Percentiles rank a stretch among this genome's conserved stretches.
These are phyloP conservation scores for Rhizophagus prolifer DNA, from an alignment of 192 early-diverging fungal species.

Conservation along the genomic window DNA sequence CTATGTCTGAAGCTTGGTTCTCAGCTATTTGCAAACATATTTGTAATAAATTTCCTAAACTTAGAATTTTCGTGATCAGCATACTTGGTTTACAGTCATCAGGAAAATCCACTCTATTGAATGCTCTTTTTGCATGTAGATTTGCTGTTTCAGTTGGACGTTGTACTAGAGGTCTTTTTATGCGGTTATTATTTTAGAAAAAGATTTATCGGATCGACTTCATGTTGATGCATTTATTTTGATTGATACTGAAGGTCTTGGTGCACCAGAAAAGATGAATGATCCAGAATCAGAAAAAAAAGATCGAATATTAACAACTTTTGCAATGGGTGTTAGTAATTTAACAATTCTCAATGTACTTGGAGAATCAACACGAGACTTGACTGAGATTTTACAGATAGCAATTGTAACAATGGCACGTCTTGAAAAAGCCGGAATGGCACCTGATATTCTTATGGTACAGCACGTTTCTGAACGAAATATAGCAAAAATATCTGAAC, in stretches of 20 bases:
- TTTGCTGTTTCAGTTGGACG: slow-evolving; percentile 28
- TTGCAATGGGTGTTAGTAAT: slow-evolving; percentile 28
- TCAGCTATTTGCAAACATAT: slow-evolving; percentile 14
- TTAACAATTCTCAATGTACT: slow-evolving; percentile 25
- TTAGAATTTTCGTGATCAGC: slow-evolving; percentile 16
- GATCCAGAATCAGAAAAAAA: slow-evolving; percentile 21
- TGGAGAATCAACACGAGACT: slow-evolving; percentile 23
- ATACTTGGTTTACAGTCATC: slow-evolving; percentile 28
- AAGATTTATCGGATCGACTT: slow-evolving; percentile 22
- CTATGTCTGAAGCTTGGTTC: slow-evolving; percentile 22
- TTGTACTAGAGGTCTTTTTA: slow-evolving; percentile 25
- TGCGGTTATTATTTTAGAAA: slow-evolving; percentile 26
- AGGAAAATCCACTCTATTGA: slow-evolving; percentile 26
- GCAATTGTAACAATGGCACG: slow-evolving; percentile 30
- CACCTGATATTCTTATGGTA: slow-evolving; percentile 26
- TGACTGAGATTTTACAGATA: slow-evolving; percentile 29
- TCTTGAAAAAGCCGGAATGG: slow-evolving; percentile 22
- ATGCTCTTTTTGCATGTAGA: slow-evolving; percentile 27
- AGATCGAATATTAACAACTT: slow-evolving; percentile 22
- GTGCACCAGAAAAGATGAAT: slow-evolving; percentile 21
- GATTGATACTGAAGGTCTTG: slow-evolving; percentile 32
- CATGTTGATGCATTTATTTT: slow-evolving; percentile 19
- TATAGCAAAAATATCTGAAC: not conserved
- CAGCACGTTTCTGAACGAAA: slow-evolving; percentile 21
- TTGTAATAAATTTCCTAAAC: slow-evolving; percentile 5